phyloP scores from a whole-genome alignment of 306 rosid species.

The Geum urbanum region DNA sequence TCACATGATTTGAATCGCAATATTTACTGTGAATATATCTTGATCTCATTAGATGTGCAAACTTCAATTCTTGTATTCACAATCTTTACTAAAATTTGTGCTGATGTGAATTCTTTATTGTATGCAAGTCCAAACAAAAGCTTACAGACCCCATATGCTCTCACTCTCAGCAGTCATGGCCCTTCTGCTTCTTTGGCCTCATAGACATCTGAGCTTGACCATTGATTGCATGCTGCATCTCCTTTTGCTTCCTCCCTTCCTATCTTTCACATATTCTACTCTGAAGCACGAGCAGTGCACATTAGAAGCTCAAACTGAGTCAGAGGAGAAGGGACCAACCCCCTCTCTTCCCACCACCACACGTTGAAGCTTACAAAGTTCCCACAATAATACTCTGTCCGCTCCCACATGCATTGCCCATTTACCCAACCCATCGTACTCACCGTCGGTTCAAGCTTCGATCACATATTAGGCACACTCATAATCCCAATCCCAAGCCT shows the following conservation, averaged over 20 bases:
- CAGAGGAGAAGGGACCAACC: conserved; percentile 13
- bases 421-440: not conserved
- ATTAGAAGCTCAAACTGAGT: too few relatives aligned
- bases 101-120: too few relatives aligned
- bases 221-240: conserved; percentile 13
- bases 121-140: too few relatives aligned
- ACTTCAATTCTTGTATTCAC: too few relatives aligned
- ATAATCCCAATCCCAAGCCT: too few relatives aligned
- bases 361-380: not conserved
- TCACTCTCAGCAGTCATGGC: conserved; percentile 20
- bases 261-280: not conserved
- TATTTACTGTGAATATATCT: too few relatives aligned
- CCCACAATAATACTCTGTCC: not conserved
- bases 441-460: not conserved
- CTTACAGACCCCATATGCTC: conserved; percentile 8
- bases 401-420: conserved; percentile 14
- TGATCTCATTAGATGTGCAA: too few relatives aligned
- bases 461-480: not conserved
- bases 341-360: not conserved
- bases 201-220: conserved; percentile 9
- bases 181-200: conserved; percentile 1
- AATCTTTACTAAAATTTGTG: too few relatives aligned
- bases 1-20: too few relatives aligned
- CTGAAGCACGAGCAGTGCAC: not conserved
- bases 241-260: not conserved